These are phyloP conservation scores for Apiospora malaysiana DNA, from an alignment of 2,329 filamentous ascomycete species.

Conservation along the genomic window DNA sequence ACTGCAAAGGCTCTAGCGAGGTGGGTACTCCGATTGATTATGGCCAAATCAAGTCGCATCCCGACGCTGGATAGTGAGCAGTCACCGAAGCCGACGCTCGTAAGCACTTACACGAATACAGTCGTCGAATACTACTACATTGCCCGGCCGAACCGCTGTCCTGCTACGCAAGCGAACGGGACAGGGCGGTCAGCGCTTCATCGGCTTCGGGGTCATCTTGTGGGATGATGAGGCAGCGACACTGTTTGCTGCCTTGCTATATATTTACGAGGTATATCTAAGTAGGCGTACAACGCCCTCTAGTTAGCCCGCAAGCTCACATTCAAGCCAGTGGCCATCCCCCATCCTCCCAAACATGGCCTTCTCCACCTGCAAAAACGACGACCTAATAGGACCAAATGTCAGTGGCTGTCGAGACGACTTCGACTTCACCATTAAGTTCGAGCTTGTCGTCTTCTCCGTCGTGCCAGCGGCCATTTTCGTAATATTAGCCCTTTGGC, in stretches of 20 bases:
- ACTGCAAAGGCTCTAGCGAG: not conserved
- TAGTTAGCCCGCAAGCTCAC: not conserved
- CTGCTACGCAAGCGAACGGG: not conserved
- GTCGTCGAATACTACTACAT: not conserved
- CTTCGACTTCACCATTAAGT: slow-evolving; percentile 58
- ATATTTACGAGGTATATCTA: too few species aligned
- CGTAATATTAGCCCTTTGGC: slow-evolving; percentile 40
- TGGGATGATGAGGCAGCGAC: not conserved
- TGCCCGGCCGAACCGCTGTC: not conserved
- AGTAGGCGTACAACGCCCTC: not conserved
- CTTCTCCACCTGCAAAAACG: slow-evolving; percentile 36
- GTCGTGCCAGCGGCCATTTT: slow-evolving; percentile 50
- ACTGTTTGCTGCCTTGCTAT: not conserved
- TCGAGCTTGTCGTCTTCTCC: slow-evolving; percentile 54
- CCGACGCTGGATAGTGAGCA: not conserved
- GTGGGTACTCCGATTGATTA: slow-evolving; percentile 3
- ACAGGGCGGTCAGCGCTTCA: not conserved
- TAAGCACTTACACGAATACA: slow-evolving; percentile 5
- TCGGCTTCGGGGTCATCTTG: not conserved
- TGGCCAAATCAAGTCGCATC: not conserved
- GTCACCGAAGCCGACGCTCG: not conserved
- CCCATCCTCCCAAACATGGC: slow-evolving; percentile 19
- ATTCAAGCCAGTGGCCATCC: not conserved
- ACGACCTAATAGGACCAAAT: slow-evolving; percentile 48
- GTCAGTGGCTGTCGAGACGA: slow-evolving; percentile 53